Conservation (phyloP, 352 stramenopile genomes). For the Lagenidium giganteum region DNA sequence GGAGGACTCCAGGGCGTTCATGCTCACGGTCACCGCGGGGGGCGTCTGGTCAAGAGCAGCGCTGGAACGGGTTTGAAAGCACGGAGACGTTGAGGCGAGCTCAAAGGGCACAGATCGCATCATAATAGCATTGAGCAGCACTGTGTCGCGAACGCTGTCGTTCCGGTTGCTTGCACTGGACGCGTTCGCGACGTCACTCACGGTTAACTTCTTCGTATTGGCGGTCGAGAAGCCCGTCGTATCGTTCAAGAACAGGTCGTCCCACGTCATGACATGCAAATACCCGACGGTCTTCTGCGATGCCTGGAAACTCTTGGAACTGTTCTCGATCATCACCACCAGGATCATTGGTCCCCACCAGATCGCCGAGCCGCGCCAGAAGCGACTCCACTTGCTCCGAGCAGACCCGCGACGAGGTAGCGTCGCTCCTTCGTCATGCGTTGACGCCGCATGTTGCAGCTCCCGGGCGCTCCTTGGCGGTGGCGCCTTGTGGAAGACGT, state of each 20-base stretch:
- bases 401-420: too few species aligned
- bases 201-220: constrained; percentile 10
- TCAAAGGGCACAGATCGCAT: constrained; percentile 23
- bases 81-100: too few species aligned
- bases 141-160: too few species aligned
- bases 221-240: too few species aligned
- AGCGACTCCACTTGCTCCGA: constrained; percentile 2
- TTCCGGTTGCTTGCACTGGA: too few species aligned
- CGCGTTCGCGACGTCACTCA: too few species aligned
- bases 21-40: constrained; percentile 30
- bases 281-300: constrained; percentile 42
- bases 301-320: constrained; percentile 37
- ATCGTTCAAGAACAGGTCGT: too few species aligned
- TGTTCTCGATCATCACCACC: constrained; percentile 37
- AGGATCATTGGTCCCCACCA: constrained; percentile 34
- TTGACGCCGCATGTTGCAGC: too few species aligned
- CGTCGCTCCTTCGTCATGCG: too few species aligned
- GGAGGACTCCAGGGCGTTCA: constrained; percentile 33
- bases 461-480: too few species aligned
- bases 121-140: constrained; percentile 35
- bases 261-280: constrained; percentile 29
- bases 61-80: constrained; percentile 23
- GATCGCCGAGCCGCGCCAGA: constrained; percentile 12
- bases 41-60: too few species aligned
- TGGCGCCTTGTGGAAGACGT: constrained; percentile 17